Evolutionary conservation across 192 early-diverging fungal species (phyloP).

Genomic region (Coemansia sp.): DNA sequence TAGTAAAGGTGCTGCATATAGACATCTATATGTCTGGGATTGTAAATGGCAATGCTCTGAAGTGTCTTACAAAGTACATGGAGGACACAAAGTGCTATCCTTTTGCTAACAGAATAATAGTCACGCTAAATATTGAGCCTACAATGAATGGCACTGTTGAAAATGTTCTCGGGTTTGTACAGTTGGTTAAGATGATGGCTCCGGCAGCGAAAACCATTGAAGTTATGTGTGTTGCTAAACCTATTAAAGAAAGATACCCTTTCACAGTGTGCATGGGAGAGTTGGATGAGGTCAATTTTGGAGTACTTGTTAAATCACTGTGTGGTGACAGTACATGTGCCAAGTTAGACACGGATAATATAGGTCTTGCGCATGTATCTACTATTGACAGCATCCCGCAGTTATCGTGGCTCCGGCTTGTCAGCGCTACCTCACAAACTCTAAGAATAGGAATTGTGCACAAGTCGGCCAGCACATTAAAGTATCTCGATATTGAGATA

Average conservation of each 20-base stretch:
- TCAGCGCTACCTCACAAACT: background rate
- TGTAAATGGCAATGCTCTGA: background rate
- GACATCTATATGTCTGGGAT: background rate
- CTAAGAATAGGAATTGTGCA: background rate
- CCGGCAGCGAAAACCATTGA: too few species aligned
- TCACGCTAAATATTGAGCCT: too few species aligned
- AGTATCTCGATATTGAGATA: background rate
- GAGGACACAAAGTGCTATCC: too few species aligned
- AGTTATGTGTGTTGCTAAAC: too few species aligned
- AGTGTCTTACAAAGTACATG: background rate
- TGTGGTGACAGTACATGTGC: background rate
- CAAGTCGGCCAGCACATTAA: background rate
- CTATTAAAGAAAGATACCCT: too few species aligned
- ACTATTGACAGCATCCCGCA: background rate
- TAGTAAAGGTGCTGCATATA: background rate
- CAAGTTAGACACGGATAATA: too few species aligned
- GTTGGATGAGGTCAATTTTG: background rate
- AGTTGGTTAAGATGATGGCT: too few species aligned
- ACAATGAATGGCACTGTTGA: too few species aligned
- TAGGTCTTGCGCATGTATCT: too few species aligned
- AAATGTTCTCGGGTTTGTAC: too few species aligned
- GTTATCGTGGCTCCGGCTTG: background rate
- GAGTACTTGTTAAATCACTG: background rate
- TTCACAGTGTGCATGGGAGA: background rate
- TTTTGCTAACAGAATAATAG: too few species aligned